These are phyloP conservation scores for Nannizziopsis arthrosporioides DNA, from an alignment of 2,329 filamentous ascomycete genomes.

Conservation along the genomic window DNA sequence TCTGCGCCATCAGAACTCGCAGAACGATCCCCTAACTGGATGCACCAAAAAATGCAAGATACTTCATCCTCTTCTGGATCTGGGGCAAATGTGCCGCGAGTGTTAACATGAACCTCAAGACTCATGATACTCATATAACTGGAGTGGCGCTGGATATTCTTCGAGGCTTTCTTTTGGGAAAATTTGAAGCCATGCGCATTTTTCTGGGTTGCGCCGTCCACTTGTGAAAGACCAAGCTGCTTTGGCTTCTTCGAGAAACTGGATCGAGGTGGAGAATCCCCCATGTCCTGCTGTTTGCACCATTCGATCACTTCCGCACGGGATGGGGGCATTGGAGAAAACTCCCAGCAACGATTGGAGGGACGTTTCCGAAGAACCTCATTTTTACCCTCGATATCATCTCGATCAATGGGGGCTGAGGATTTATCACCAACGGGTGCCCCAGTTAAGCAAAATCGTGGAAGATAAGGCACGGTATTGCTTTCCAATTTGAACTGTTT, in stretches of 20 bases:
- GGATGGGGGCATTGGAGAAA: constrained; percentile 58
- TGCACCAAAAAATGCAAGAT: constrained; percentile 77
- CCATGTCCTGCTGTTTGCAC: constrained; percentile 40
- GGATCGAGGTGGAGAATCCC: constrained; percentile 10
- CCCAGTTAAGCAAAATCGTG: constrained; percentile 59
- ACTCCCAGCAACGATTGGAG: constrained; percentile 62
- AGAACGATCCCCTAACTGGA: constrained; percentile 61
- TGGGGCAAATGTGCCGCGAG: constrained; percentile 64
- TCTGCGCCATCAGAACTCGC: constrained; percentile 38
- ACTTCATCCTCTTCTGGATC: constrained; percentile 88
- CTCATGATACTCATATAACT: constrained; percentile 98
- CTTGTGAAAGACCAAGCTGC: constrained; percentile 55
- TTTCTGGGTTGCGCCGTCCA: constrained; percentile 75
- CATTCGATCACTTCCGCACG: constrained; percentile 58
- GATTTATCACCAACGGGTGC: constrained; percentile 46
- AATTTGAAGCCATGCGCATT: constrained; percentile 77
- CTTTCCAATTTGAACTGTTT: constrained; percentile 70
- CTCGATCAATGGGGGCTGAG: constrained; percentile 39
- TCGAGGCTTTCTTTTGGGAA: constrained; percentile 61
- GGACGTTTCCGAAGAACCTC: constrained; percentile 47
- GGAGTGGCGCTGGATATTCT: constrained; percentile 67
- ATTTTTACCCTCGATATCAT: constrained; percentile 41
- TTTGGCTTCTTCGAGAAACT: not conserved
- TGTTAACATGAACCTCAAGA: constrained; percentile 83
- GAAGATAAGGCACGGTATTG: constrained; percentile 64